phyloP scores from a whole-genome alignment of 1,139 yeast species.

The Suhomyces ambrosiae region DNA sequence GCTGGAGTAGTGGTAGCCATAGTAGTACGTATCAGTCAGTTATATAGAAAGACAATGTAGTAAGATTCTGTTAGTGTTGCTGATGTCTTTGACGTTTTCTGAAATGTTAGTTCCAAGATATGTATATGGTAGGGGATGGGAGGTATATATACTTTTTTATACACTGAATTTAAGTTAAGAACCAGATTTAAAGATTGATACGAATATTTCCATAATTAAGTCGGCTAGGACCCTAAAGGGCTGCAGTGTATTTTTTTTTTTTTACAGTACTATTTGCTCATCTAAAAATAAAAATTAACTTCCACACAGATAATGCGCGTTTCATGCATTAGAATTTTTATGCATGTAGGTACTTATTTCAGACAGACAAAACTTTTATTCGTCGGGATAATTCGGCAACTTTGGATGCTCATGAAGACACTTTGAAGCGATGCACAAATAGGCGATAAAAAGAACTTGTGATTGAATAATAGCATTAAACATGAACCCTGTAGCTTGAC shows the following conservation, averaged over 20 bases:
- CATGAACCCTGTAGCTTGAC: too few species aligned
- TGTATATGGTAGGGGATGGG: neutral
- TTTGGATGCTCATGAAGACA: neutral
- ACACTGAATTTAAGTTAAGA: slow-evolving; percentile 9
- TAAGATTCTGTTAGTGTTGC: too few species aligned
- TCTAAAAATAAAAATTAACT: slow-evolving; percentile 12
- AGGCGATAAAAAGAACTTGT: slow-evolving; percentile 1
- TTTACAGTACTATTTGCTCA: slow-evolving; percentile 5
- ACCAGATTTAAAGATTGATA: slow-evolving; percentile 12
- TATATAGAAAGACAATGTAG: neutral
- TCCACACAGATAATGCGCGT: slow-evolving; percentile 14
- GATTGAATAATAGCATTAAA: too few species aligned
- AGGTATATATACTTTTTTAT: slow-evolving; percentile 11
- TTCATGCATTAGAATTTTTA: slow-evolving; percentile 13
- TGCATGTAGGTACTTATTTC: slow-evolving; percentile 5
- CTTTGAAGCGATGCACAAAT: slow-evolving; percentile 1
- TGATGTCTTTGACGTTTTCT: neutral
- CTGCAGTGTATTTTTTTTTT: slow-evolving; percentile 8
- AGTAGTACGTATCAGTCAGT: too few species aligned
- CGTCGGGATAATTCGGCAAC: neutral
- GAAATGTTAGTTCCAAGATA: neutral
- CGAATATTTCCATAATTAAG: slow-evolving; percentile 10
- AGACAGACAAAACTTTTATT: slow-evolving; percentile 7
- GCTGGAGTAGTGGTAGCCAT: slow-evolving; percentile 8
- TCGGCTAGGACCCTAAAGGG: slow-evolving; percentile 15